These are phyloP conservation scores for Colletotrichum sidae DNA, from an alignment of 2,329 filamentous ascomycete genomes.

Conservation along the genomic window DNA sequence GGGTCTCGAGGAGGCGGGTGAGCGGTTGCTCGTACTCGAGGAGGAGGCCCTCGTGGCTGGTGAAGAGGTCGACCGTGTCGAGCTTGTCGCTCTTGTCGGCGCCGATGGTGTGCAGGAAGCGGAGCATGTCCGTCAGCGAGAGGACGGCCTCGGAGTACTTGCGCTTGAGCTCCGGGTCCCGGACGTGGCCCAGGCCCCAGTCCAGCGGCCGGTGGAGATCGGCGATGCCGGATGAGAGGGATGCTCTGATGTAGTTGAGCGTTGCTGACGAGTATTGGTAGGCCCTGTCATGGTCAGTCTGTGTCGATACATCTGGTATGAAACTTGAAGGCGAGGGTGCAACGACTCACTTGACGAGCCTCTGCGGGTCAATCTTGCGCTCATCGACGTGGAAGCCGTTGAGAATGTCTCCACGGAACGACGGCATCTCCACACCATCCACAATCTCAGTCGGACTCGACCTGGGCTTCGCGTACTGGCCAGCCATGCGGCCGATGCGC, in stretches of 20 bases:
- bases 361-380: conserved; percentile 81
- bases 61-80: conserved; percentile 94
- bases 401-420: conserved; percentile 94
- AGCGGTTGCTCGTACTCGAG: conserved; percentile 94
- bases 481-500: conserved; percentile 94
- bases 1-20: conserved; percentile 79
- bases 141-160: conserved; percentile 88
- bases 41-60: conserved; percentile 92
- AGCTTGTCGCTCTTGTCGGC: conserved; percentile 87
- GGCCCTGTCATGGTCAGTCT: conserved; percentile 63
- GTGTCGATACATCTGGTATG: background rate
- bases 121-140: conserved; percentile 89
- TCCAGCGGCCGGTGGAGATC: conserved; percentile 94
- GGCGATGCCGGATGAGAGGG: conserved; percentile 88
- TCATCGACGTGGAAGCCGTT: conserved; percentile 87
- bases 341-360: conserved; percentile 74
- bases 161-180: conserved; percentile 82
- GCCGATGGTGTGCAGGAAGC: conserved; percentile 94
- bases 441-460: conserved; percentile 88
- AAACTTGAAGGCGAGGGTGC: background rate
- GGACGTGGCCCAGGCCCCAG: conserved; percentile 94
- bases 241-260: conserved; percentile 89
- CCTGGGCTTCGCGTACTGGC: conserved; percentile 96
- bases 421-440: conserved; percentile 83
- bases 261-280: conserved; percentile 98